phyloP scores from a whole-genome alignment of 257 asterid species.

The Knoxia roxburghii region DNA sequence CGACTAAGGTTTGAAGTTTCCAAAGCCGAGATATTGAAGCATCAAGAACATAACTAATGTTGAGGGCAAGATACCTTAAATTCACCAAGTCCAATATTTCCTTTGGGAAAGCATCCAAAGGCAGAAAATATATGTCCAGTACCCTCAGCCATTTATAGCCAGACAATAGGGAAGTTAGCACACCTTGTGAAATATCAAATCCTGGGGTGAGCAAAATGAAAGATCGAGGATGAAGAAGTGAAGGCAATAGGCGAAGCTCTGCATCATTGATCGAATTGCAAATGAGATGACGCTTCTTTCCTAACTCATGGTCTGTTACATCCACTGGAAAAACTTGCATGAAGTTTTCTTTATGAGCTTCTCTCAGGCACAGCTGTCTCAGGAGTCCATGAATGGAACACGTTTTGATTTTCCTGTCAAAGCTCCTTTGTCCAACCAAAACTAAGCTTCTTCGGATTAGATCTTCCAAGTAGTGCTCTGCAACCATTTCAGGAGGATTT shows the following conservation, averaged over 20 bases:
- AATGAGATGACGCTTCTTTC: constrained; percentile 14
- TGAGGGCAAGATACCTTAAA: constrained; percentile 1
- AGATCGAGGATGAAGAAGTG: constrained; percentile 10
- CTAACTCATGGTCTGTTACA: neutral
- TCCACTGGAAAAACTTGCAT: constrained; percentile 9
- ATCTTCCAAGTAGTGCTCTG: constrained; percentile 33
- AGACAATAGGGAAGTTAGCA: constrained; percentile 1
- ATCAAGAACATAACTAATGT: constrained; percentile 13
- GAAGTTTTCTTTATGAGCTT: constrained; percentile 33
- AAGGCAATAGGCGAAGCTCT: constrained; percentile 7
- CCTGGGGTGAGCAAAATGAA: neutral
- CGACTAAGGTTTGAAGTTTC: constrained; percentile 28
- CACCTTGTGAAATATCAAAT: neutral
- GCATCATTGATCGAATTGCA: constrained; percentile 10
- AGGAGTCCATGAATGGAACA: constrained; percentile 33
- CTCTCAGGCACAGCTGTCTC: constrained; percentile 33
- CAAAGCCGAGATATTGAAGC: constrained; percentile 8
- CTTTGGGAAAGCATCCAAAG: constrained; percentile 9
- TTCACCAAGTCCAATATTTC: neutral
- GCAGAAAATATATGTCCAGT: constrained; percentile 22
- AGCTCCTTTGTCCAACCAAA: constrained; percentile 17
- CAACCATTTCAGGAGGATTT: constrained; percentile 16
- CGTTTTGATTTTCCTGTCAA: constrained; percentile 25
- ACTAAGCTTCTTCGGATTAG: constrained; percentile 31
- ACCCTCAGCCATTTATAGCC: constrained; percentile 26